phyloP scores from a whole-genome alignment of 495 filamentous ascomycete genomes.

The Tetracladium setigerum region DNA sequence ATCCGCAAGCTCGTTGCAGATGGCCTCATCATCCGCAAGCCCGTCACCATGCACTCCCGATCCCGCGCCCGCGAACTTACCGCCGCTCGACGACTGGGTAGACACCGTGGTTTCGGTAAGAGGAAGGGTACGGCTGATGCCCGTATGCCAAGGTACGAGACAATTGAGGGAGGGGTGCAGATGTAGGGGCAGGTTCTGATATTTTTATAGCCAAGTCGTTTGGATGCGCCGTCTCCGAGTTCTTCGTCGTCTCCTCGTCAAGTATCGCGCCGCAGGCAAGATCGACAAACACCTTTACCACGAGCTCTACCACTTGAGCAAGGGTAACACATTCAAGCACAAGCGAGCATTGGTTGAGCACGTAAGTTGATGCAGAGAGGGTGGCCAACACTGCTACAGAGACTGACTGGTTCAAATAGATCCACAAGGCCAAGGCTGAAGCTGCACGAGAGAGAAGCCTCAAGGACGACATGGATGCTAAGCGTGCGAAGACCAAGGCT shows the following conservation, averaged over 20 bases:
- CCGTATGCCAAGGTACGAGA: constrained; percentile 90
- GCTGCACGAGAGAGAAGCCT: constrained; percentile 85
- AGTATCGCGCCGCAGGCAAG: constrained; percentile 98
- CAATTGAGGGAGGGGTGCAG: not conserved
- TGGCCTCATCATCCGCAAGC: constrained; percentile 99
- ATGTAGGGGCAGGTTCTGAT: constrained; percentile 5
- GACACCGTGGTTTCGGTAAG: constrained; percentile 99
- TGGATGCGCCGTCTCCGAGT: constrained; percentile 99
- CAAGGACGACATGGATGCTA: constrained; percentile 99
- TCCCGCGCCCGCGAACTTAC: constrained; percentile 86
- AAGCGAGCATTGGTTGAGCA: constrained; percentile 99
- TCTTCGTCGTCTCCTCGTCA: constrained; percentile 95
- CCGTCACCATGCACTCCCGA: constrained; percentile 98
- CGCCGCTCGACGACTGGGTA: constrained; percentile 80
- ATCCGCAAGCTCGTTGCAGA: constrained; percentile 99
- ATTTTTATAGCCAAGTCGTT: constrained; percentile 68
- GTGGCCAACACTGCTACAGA: not conserved
- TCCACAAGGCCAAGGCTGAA: constrained; percentile 99
- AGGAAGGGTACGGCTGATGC: constrained; percentile 99
- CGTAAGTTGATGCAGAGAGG: constrained; percentile 55
- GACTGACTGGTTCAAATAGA: constrained; percentile 43
- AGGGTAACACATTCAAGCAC: constrained; percentile 99
- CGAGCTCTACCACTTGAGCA: constrained; percentile 98
- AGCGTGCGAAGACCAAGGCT: constrained; percentile 99
- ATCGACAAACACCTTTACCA: constrained; percentile 99